These are phyloP conservation scores for Diaporthe citriasiana DNA, from an alignment of 2,329 filamentous ascomycete species.

Conservation along the genomic window DNA sequence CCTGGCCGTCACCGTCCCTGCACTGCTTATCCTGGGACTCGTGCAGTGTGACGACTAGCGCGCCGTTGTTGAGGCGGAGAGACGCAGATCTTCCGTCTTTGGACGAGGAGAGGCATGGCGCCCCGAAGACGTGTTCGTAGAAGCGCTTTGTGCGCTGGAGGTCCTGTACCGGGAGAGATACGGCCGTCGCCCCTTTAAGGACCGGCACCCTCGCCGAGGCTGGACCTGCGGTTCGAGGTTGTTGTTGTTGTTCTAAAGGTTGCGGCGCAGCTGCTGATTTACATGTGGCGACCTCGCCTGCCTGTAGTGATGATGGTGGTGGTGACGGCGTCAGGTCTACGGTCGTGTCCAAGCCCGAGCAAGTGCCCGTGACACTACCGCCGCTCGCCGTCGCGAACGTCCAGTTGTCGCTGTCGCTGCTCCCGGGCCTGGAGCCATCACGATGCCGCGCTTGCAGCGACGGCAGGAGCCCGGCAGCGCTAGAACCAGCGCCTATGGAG, in stretches of 20 bases:
- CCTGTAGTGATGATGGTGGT: not conserved
- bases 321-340: slow-evolving; percentile 22
- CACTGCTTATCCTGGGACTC: not conserved
- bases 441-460: not conserved
- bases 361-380: not conserved
- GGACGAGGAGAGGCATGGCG: not conserved
- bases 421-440: slow-evolving; percentile 7
- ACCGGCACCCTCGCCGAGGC: not conserved
- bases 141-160: slow-evolving; percentile 10
- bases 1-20: not conserved
- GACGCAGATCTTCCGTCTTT: not conserved
- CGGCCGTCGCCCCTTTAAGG: not conserved
- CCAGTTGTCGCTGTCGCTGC: slow-evolving; percentile 18
- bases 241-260: not conserved
- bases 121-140: slow-evolving; percentile 23
- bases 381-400: slow-evolving; percentile 16
- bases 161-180: slow-evolving; percentile 36
- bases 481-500: not conserved
- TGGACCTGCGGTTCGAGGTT: not conserved
- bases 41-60: slow-evolving; percentile 20
- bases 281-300: not conserved
- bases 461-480: not conserved
- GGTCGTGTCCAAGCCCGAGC: slow-evolving; percentile 9
- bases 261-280: not conserved
- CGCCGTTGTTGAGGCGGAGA: slow-evolving; percentile 11